These are phyloP conservation scores for Wallemia ichthyophaga DNA, from an alignment of 1,284 basidiomycete species.

Conservation along the genomic window DNA sequence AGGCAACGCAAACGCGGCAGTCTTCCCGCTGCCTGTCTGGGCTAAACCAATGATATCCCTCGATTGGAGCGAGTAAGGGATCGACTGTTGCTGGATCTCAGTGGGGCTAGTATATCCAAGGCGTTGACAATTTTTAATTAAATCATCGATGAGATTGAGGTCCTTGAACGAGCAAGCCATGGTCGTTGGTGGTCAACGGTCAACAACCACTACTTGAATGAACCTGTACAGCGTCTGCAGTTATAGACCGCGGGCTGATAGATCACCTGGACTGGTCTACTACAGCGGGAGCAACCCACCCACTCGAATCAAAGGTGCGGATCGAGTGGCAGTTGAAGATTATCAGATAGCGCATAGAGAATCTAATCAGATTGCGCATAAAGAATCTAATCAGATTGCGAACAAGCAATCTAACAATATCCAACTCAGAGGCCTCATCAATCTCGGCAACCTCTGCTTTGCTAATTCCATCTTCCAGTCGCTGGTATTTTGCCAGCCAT, in stretches of 20 bases:
- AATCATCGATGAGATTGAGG: slow-evolving; percentile 63
- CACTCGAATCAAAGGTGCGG: background rate
- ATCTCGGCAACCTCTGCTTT: slow-evolving; percentile 93
- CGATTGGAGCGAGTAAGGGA: slow-evolving; percentile 68
- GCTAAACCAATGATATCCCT: slow-evolving; percentile 94
- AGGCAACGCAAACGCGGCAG: slow-evolving; percentile 83
- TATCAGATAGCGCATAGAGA: background rate
- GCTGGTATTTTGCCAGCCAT: slow-evolving; percentile 61
- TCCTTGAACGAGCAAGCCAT: slow-evolving; percentile 16
- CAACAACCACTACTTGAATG: background rate
- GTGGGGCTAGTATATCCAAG: slow-evolving; percentile 67
- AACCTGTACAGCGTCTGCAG: background rate
- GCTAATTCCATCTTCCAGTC: slow-evolving; percentile 74
- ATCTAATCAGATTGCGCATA: too few relatives aligned
- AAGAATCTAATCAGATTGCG: too few relatives aligned
- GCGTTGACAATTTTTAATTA: slow-evolving; percentile 56
- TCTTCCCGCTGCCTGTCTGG: slow-evolving; percentile 91
- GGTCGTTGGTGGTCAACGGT: background rate
- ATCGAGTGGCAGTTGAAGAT: background rate
- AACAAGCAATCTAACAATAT: too few relatives aligned
- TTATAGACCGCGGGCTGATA: background rate
- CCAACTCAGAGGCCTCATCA: slow-evolving; percentile 56
- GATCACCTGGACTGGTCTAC: background rate
- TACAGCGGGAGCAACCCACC: background rate
- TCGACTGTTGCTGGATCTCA: slow-evolving; percentile 62